phyloP scores from a whole-genome alignment of 192 early-diverging fungal species.

The Backusella australiensis region DNA sequence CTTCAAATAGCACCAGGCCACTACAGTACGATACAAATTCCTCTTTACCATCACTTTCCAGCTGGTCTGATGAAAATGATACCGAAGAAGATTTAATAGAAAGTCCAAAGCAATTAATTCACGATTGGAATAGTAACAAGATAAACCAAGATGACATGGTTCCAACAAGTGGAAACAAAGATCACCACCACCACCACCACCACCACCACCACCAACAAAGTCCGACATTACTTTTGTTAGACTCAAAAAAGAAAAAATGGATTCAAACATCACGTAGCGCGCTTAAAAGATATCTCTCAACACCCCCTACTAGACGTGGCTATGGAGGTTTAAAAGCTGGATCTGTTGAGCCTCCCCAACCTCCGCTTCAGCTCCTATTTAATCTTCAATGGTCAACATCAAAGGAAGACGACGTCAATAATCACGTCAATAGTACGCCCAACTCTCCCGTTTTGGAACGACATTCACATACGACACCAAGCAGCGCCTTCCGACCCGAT shows the following conservation, averaged over 20 bases:
- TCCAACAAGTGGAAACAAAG: background rate
- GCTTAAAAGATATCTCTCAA: background rate
- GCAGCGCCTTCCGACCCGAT: background rate
- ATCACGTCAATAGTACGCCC: background rate
- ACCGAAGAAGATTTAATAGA: background rate
- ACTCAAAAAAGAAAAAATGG: conserved; percentile 2
- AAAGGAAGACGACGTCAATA: background rate
- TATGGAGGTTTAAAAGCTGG: conserved; percentile 13
- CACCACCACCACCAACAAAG: background rate
- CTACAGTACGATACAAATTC: background rate
- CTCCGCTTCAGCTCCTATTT: conserved; percentile 12
- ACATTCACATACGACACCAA: background rate
- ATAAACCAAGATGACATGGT: background rate
- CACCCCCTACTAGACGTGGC: background rate
- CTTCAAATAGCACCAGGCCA: background rate
- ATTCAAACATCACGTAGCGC: background rate
- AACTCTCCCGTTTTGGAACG: background rate
- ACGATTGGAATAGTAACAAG: background rate
- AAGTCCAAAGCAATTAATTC: background rate
- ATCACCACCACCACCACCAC: background rate
- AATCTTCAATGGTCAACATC: conserved; percentile 8
- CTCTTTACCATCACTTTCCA: background rate
- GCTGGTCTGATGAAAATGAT: background rate
- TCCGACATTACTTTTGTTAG: background rate
- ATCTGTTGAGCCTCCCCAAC: conserved; percentile 11